Base-by-base conservation (phyloP, 805 yeast genomes). In the Metschnikowia amazonensis region DNA sequence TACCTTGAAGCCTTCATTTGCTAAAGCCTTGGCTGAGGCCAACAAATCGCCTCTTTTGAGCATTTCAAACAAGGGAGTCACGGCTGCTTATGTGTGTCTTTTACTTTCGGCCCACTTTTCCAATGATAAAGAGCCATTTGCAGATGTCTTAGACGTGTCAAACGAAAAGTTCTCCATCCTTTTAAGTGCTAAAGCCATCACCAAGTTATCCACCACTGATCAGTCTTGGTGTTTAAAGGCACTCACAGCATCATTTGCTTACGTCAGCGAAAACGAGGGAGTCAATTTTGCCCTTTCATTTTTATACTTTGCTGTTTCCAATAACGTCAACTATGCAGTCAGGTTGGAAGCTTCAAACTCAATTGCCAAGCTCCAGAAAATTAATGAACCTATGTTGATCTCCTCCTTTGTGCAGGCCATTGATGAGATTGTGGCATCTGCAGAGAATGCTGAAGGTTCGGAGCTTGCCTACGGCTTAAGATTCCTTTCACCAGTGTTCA, bases 211-310 rank as follows among this genome's bases (percentile, higher is more conserved):
- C 2, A 64, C 59, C 1, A 67, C 60, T 5, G 86, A 81, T 48
- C 75, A 70, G 38, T 45, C 52, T 8, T 82, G 86, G 88, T 77
- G 72, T 49, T 62, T 74, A 7, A 60, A 68, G 37, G 76, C 84
- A 0, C 59, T 83, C 33, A 53, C 51, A 10, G 56, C 74, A 0
- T 47, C 72, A 3, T 51, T 70, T 4, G 35, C 45, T 1, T 38
- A 50, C 32, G 43, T 64, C 8, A 31, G 42, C 2, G 41, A 52
- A 16, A 45, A 42, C 3, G 31, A 23, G 14, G 42, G 47, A 1
- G 7, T 18, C 1, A 53, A 55, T 3, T 66, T 65, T 44, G 85
- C 85, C 10, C 60, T 60, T 37, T 70, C 82, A 3, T 75, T 80
- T 69, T 53, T 81, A n/a, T 73, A 72, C 42, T 61, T 72, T 28